phyloP scores from a whole-genome alignment of 179 eudicot genomes.

The Nepenthes alata region DNA sequence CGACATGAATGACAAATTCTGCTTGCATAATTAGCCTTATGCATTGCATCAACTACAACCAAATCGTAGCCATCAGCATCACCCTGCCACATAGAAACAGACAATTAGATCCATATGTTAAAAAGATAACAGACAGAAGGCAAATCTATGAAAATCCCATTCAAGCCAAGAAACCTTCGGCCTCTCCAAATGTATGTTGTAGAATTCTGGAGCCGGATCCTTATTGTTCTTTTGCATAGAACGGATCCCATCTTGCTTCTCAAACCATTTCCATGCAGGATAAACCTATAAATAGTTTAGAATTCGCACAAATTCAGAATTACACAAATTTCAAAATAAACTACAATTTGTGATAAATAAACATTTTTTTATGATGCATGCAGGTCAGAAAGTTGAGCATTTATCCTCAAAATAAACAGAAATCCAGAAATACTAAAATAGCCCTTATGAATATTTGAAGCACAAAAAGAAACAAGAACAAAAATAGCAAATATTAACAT shows the following conservation, averaged over 20 bases:
- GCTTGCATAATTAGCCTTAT: constrained; percentile 97
- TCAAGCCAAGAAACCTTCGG: constrained; percentile 56
- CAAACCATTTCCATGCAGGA: constrained; percentile 99
- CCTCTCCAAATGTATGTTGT: constrained; percentile 94
- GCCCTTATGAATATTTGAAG: not conserved
- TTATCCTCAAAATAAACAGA: too few species aligned
- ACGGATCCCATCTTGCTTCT: constrained; percentile 95
- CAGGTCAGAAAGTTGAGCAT: too few species aligned
- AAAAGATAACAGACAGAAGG: not conserved
- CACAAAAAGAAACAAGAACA: not conserved
- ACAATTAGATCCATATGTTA: constrained; percentile 4
- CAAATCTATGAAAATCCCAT: not conserved
- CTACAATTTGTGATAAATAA: too few species aligned
- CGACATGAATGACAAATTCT: constrained; percentile 96
- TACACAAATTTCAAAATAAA: not conserved
- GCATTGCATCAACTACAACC: constrained; percentile 99
- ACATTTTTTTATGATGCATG: too few species aligned
- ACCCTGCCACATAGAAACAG: constrained; percentile 43
- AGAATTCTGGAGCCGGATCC: constrained; percentile 94
- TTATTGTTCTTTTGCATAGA: constrained; percentile 76
- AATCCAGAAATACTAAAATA: not conserved
- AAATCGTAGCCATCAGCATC: constrained; percentile 99
- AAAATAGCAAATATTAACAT: not conserved
- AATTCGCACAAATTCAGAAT: not conserved
- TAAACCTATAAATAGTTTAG: constrained; percentile 43